Percentiles rank a stretch among this genome's conserved stretches.
Evolutionary conservation across 1,284 basidiomycete genomes (phyloP).

Genomic region (Apiotrichum montevideense): DNA sequence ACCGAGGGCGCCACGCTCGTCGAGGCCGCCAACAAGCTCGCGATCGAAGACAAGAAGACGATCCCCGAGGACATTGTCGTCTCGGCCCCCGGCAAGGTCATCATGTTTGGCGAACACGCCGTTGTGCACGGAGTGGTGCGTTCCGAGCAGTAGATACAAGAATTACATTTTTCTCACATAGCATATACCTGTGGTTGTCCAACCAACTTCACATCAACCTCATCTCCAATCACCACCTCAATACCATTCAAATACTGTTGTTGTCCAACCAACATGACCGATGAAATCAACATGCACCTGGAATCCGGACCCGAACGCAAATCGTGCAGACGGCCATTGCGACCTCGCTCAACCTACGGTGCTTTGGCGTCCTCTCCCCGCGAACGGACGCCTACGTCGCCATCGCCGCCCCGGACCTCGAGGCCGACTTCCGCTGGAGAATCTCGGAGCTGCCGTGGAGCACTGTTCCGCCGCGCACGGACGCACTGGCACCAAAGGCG

Average conservation of each 20-base stretch:
- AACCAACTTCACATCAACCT: background rate
- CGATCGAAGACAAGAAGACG: constrained; percentile 21
- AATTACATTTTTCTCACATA: constrained; percentile 8
- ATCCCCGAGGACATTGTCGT: constrained; percentile 59
- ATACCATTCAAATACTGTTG: constrained; percentile 1
- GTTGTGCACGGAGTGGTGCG: constrained; percentile 94
- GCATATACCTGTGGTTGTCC: constrained; percentile 2
- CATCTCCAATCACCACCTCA: background rate
- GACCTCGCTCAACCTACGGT: constrained; percentile 88
- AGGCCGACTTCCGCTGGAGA: constrained; percentile 75
- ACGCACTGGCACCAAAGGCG: constrained; percentile 54
- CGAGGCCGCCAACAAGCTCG: constrained; percentile 30
- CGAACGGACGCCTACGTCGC: constrained; percentile 68
- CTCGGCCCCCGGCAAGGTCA: constrained; percentile 95
- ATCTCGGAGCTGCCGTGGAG: constrained; percentile 81
- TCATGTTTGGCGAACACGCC: constrained; percentile 97
- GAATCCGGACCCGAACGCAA: background rate
- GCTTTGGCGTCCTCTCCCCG: constrained; percentile 77
- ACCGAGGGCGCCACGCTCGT: constrained; percentile 18
- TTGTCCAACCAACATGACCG: constrained; percentile 6
- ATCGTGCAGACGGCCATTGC: constrained; percentile 76
- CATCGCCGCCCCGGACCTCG: constrained; percentile 75
- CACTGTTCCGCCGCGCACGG: constrained; percentile 54
- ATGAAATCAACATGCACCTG: background rate
- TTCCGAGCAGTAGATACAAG: constrained; percentile 23